Evolutionary conservation across 1,284 basidiomycete genomes (phyloP).

Genomic region (Peniophora sp.): DNA sequence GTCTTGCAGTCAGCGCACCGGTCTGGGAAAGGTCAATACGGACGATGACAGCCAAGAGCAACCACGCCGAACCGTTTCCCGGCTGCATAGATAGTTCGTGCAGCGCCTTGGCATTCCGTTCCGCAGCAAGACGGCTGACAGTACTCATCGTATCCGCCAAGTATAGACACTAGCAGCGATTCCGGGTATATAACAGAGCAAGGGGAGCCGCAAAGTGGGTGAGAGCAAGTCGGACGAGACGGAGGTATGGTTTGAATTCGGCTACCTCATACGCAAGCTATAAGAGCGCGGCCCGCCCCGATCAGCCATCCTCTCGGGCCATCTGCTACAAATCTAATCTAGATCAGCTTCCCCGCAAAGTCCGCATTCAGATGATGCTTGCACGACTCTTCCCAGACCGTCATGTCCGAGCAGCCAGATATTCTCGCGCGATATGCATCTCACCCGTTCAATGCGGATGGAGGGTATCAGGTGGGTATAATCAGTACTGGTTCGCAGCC

Average conservation of each 20-base stretch:
- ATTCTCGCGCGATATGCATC: conserved; percentile 20
- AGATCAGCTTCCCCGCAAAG: neutral
- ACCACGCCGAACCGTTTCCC: conserved; percentile 58
- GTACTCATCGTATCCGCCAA: conserved; percentile 6
- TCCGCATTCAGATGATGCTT: conserved; percentile 5
- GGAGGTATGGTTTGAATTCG: neutral
- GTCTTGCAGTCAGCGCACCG: conserved; percentile 81
- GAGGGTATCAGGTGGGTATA: conserved; percentile 45
- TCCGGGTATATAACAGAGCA: too few relatives aligned
- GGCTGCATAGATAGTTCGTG: conserved; percentile 59
- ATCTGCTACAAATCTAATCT: neutral
- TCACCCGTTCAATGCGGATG: conserved; percentile 50
- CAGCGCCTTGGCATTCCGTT: conserved; percentile 62
- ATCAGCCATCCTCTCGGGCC: neutral
- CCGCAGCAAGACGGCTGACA: conserved; percentile 49
- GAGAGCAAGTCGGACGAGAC: neutral
- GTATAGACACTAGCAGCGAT: too few relatives aligned
- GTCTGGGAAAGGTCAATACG: conserved; percentile 33
- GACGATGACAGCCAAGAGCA: conserved; percentile 7
- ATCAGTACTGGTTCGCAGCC: neutral
- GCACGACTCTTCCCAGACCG: neutral
- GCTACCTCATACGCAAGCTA: too few relatives aligned
- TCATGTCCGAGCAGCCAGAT: neutral
- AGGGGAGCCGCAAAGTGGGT: neutral
- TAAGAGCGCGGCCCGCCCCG: too few relatives aligned